phyloP scores from a whole-genome alignment of 371 early-diverging fungal species.

The Apophysomyces variabilis region DNA sequence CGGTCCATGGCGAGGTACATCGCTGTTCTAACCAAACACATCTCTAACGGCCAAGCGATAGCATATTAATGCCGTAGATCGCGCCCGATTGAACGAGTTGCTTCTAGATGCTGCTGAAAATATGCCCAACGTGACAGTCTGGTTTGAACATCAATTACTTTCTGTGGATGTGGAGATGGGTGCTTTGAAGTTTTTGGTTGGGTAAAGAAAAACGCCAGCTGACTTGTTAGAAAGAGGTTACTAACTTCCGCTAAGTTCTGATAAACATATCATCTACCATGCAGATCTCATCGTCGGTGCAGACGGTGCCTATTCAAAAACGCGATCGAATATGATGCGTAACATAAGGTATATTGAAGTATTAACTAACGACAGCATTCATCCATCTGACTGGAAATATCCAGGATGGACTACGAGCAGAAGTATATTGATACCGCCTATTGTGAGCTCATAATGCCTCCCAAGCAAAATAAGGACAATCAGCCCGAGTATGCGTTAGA shows the following conservation, averaged over 20 bases:
- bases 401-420: conserved; percentile 84
- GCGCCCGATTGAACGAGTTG: conserved; percentile 81
- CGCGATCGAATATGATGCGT: conserved; percentile 80
- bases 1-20: conserved; percentile 82
- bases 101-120: conserved; percentile 75
- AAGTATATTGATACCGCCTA: conserved; percentile 91
- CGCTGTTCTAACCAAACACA: neutral
- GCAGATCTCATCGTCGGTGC: conserved; percentile 91
- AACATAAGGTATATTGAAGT: conserved; percentile 51
- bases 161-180: conserved; percentile 69
- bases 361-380: neutral
- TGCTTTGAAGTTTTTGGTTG: conserved; percentile 40
- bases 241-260: conserved; percentile 25
- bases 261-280: conserved; percentile 18
- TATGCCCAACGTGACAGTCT: conserved; percentile 64
- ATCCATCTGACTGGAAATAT: neutral
- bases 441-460: conserved; percentile 86
- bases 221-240: neutral
- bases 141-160: conserved; percentile 69
- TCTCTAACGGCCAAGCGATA: conserved; percentile 23
- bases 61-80: conserved; percentile 95
- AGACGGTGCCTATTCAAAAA: conserved; percentile 93
- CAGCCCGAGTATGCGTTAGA: conserved; percentile 79
- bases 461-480: conserved; percentile 53
- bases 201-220: conserved; percentile 16